Percentiles rank a stretch among this genome's conserved stretches.
Conservation (phyloP, 1,284 basidiomycete species). For the Neonothopanus nambi region DNA sequence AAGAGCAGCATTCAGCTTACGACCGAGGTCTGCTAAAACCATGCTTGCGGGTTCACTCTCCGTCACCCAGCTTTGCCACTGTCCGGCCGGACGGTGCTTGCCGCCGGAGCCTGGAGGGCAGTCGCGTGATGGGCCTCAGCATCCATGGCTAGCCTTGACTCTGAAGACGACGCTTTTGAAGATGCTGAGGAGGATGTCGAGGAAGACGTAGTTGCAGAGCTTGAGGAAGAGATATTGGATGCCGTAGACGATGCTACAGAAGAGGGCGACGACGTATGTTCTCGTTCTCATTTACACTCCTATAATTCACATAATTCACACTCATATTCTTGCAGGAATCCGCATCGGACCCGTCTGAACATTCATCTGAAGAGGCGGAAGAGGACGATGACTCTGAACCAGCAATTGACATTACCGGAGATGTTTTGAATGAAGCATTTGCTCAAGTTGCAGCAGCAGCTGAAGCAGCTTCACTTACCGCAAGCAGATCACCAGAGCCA, state of each 20-base stretch:
- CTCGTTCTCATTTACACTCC: conserved; percentile 13
- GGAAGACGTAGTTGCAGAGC: conserved; percentile 39
- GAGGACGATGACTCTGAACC: conserved; percentile 44
- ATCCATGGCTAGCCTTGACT: conserved; percentile 60
- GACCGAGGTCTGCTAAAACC: conserved; percentile 96
- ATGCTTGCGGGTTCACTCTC: too few relatives aligned
- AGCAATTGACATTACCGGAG: conserved; percentile 16
- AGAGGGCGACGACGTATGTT: conserved; percentile 60
- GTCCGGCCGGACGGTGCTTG: too few relatives aligned
- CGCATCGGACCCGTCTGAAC: conserved; percentile 54
- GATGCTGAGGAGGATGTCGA: conserved; percentile 49
- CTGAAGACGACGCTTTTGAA: conserved; percentile 61
- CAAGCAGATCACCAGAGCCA: conserved; percentile 9
- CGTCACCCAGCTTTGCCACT: background rate
- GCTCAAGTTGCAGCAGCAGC: conserved; percentile 10
- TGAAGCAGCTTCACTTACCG: conserved; percentile 1
- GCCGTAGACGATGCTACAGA: conserved; percentile 62
- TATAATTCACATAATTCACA: conserved; percentile 7
- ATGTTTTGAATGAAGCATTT: conserved; percentile 12
- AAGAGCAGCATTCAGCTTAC: conserved; percentile 91
- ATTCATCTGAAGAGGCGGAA: conserved; percentile 56
- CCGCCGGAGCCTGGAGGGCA: too few relatives aligned
- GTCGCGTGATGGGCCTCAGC: too few relatives aligned
- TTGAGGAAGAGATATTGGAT: conserved; percentile 49
- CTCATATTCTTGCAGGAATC: conserved; percentile 40